A percentile compares a stretch with the other conserved stretches of the same genome.
phyloP scores from a whole-genome alignment of 179 eudicot genomes.

The Pouteria campechiana region DNA sequence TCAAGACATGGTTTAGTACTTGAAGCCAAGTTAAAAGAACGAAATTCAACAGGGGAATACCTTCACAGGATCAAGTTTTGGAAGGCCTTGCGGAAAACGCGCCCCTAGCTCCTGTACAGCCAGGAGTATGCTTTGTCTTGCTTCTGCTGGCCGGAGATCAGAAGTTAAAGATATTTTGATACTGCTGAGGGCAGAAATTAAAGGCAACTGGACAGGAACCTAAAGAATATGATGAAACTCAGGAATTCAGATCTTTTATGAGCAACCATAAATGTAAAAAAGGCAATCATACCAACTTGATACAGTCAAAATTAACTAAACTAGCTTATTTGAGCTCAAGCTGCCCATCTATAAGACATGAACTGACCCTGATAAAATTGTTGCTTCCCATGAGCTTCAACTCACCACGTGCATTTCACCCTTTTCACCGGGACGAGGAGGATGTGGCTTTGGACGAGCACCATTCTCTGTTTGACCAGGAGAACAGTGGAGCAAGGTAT shows the following conservation, averaged over 20 bases:
- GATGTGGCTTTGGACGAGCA: constrained; percentile 83
- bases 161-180: constrained; percentile 69
- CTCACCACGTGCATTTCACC: constrained; percentile 99
- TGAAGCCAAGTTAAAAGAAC: too few relatives aligned
- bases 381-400: constrained; percentile 3
- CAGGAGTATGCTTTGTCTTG: constrained; percentile 77
- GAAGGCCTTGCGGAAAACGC: constrained; percentile 89
- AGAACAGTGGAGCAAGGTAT: constrained; percentile 90
- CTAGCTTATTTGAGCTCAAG: too few relatives aligned
- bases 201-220: constrained; percentile 94
- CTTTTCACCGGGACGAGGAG: constrained; percentile 91
- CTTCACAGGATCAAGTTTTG: constrained; percentile 93
- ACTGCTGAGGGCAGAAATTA: constrained; percentile 75
- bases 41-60: too few relatives aligned
- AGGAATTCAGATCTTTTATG: too few relatives aligned
- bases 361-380: background rate
- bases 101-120: constrained; percentile 83
- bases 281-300: too few relatives aligned
- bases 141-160: constrained; percentile 87
- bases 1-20: too few relatives aligned
- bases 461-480: constrained; percentile 80
- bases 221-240: constrained; percentile 9
- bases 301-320: too few relatives aligned
- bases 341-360: too few relatives aligned
- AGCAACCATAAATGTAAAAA: too few relatives aligned